Conservation (phyloP, 257 asterid genomes). For the Cinchona pubescens region DNA sequence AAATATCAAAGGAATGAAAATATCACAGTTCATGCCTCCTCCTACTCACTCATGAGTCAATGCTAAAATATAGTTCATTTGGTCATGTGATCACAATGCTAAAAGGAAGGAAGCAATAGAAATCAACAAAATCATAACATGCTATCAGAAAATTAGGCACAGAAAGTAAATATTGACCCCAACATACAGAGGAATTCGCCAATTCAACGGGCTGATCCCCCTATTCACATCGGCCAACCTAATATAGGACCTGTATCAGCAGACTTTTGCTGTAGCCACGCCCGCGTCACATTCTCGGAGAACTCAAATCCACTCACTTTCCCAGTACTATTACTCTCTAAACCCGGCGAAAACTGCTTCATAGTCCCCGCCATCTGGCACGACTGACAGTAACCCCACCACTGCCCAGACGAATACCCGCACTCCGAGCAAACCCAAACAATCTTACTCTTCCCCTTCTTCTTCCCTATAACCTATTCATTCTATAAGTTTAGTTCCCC, state of each 20-base stretch:
- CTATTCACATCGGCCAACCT: constrained; percentile 60
- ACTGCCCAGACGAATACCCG: constrained; percentile 81
- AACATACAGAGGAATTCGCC: constrained; percentile 85
- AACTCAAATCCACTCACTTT: constrained; percentile 50
- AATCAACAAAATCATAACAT: not conserved
- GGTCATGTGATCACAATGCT: not conserved
- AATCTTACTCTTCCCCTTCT: constrained; percentile 59
- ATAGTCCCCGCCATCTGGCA: constrained; percentile 63
- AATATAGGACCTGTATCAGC: constrained; percentile 45
- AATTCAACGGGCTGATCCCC: constrained; percentile 44
- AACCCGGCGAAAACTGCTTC: constrained; percentile 50
- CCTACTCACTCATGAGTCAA: not conserved
- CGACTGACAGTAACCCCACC: constrained; percentile 93
- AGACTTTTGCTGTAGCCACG: constrained; percentile 61
- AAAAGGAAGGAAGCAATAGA: not conserved
- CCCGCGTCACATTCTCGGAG: constrained; percentile 45
- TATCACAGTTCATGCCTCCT: not conserved
- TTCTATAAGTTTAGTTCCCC: constrained; percentile 37
- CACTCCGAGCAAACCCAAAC: constrained; percentile 72
- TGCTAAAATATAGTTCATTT: not conserved
- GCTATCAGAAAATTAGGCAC: not conserved
- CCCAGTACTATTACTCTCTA: constrained; percentile 18
- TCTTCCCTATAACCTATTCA: too few species aligned
- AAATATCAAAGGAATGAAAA: not conserved
- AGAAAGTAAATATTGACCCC: not conserved